Base-by-base conservation (phyloP, 2,329 filamentous ascomycete species). In the Diaporthe australafricana region DNA sequence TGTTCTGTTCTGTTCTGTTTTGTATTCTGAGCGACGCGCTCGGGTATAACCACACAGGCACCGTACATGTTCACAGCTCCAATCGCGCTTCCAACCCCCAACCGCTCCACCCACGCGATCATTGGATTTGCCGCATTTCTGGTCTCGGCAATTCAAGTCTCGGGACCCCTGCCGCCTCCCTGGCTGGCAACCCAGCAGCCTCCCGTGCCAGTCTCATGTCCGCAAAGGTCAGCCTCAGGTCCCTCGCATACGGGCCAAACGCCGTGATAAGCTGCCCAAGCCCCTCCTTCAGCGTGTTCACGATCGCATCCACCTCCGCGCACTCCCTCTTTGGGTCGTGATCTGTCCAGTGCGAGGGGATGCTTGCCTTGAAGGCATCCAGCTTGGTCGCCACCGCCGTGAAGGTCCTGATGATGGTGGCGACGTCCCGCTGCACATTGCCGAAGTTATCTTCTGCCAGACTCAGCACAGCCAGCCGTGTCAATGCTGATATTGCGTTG, bases 381-480 rank as follows among this genome's bases (percentile, higher is more conserved):
- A 98, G 84, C 75, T 90, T 90, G 69, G 84, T 87, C 70, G 95
- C 91, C 0, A 93, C 90, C 0, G 80, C 76, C 0, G 94, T 95
- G 73, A 97, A 89, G 1, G 90, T 89, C 57, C 92, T 89, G 65
- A 98, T 89, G 70, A 97, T 91, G 62, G 83, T 83, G 1, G 93
- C 90, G 2, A 98, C 90, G 75, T 96, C 93, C 53, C 91, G 87
- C 75, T 97, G 92, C n/a, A 97, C 96, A 76, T 94, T 93, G 17
- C 96, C 96, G 78, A 91, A 96, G 57, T 88, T 88, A 79, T 98
- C 96, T 81, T 98, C 95, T 4, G 85, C 84, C 68, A 98, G 83
- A 80, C 93, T 96, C 74, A 89, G 88, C 5, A 94, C 88, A 0
- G 93, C 89, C 35, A 98, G 86, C 63, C 88, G 87, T 16, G 89